A percentile compares a stretch with the other conserved stretches of the same genome.
Conservation (phyloP, 1,139 yeast genomes). For the Saccharomyces hybrid region DNA sequence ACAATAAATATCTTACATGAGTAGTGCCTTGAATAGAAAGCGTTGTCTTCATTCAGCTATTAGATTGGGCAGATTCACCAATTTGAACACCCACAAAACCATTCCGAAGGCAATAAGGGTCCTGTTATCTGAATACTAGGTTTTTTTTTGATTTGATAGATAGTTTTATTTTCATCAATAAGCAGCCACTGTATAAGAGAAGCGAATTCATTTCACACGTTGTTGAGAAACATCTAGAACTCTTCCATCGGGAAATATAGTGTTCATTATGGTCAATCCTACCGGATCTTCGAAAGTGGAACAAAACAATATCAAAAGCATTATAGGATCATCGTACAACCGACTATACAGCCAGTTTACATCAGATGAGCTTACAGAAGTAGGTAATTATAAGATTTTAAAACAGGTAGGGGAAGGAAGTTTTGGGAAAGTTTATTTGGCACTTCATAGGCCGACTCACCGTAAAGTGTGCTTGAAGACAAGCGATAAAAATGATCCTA, state of each 20-base stretch:
- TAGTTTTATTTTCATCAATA: neutral
- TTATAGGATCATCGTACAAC: conserved; percentile 55
- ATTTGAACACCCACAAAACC: too few relatives aligned
- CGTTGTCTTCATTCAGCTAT: too few relatives aligned
- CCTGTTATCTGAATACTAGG: neutral
- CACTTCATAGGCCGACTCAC: conserved; percentile 64
- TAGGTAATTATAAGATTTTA: conserved; percentile 69
- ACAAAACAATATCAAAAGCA: conserved; percentile 28
- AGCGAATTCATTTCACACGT: neutral
- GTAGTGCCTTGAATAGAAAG: neutral
- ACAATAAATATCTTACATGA: neutral
- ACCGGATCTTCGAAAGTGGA: conserved; percentile 16
- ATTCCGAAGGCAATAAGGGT: neutral
- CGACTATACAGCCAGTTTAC: conserved; percentile 51
- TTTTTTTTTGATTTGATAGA: neutral
- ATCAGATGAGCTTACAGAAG: conserved; percentile 45
- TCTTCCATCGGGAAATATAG: neutral
- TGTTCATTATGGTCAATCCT: neutral
- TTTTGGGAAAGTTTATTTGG: conserved; percentile 86
- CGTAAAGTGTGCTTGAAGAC: conserved; percentile 79
- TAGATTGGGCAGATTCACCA: too few relatives aligned
- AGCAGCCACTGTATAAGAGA: neutral
- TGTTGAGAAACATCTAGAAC: neutral
- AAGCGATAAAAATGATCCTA: conserved; percentile 75
- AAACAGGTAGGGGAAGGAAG: conserved; percentile 82